Evolutionary conservation across 371 early-diverging fungal species (phyloP).

Genomic region (Cokeromyces recurvatus): DNA sequence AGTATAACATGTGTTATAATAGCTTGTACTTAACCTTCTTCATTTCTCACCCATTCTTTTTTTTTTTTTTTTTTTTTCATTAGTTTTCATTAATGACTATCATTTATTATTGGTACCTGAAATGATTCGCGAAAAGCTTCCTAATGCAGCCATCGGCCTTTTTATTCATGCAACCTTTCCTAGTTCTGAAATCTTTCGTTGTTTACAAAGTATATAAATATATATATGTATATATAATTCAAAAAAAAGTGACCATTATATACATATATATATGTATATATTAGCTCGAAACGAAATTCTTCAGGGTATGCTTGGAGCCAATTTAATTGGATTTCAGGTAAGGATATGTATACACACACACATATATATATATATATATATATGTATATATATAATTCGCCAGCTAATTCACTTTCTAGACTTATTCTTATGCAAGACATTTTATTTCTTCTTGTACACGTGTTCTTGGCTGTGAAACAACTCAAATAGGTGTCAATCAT

Average conservation of each 20-base stretch:
- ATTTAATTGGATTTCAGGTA: constrained; percentile 87
- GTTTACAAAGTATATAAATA: constrained; percentile 72
- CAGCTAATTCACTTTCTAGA: no score
- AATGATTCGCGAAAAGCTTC: constrained; percentile 78
- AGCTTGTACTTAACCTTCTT: no score
- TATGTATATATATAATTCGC: background rate
- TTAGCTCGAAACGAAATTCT: constrained; percentile 83
- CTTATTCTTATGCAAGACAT: constrained; percentile 96
- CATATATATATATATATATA: no score
- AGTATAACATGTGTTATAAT: no score
- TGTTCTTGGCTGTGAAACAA: constrained; percentile 88
- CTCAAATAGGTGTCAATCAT: constrained; percentile 77
- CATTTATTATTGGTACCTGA: constrained; percentile 92
- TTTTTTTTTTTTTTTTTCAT: no score
- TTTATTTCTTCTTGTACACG: constrained; percentile 92
- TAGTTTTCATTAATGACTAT: constrained; percentile 98
- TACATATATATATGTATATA: no score
- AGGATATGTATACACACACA: no score
- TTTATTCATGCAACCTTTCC: constrained; percentile 99
- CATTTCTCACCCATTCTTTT: no score
- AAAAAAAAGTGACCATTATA: no score
- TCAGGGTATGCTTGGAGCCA: constrained; percentile 83
- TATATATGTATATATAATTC: no score
- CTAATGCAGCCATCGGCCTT: constrained; percentile 86
- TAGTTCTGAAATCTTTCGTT: constrained; percentile 89